phyloP scores from a whole-genome alignment of 2,329 filamentous ascomycete genomes.

The Trichoderma endophyticum region DNA sequence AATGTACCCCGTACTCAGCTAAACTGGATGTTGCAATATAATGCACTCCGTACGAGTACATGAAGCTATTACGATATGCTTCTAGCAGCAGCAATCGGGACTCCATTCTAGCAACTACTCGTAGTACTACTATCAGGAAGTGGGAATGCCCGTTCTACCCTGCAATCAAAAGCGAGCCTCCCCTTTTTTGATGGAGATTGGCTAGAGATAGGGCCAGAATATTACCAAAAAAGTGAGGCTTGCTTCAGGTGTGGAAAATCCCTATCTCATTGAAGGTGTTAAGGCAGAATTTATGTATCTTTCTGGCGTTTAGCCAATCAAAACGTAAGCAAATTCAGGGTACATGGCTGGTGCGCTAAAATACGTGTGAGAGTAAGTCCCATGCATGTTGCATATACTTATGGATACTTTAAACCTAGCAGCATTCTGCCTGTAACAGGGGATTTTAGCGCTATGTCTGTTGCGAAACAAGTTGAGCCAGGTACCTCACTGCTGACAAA shows the following conservation, averaged over 20 bases:
- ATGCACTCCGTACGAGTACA: neutral
- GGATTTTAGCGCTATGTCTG: too few relatives aligned
- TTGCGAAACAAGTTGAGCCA: too few relatives aligned
- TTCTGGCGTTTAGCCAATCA: too few relatives aligned
- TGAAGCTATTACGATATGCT: slow-evolving; percentile 1
- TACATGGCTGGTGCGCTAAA: too few relatives aligned
- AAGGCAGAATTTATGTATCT: too few relatives aligned
- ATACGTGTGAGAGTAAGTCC: too few relatives aligned
- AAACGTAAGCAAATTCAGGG: too few relatives aligned
- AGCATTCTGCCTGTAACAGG: too few relatives aligned
- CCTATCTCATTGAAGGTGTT: too few relatives aligned
- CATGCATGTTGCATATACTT: too few relatives aligned
- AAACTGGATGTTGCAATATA: neutral
- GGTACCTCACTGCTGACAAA: too few relatives aligned
- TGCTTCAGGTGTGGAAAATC: slow-evolving; percentile 10
- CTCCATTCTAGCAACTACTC: neutral
- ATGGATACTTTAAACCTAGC: too few relatives aligned
- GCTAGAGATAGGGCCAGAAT: neutral
- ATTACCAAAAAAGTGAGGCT: neutral
- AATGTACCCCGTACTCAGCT: slow-evolving; percentile 13
- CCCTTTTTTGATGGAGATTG: slow-evolving; percentile 8
- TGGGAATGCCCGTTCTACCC: slow-evolving; percentile 10
- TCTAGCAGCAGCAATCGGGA: neutral
- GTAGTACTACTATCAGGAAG: neutral
- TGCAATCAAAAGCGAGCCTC: neutral